Evolutionary conservation across 352 stramenopile species (phyloP).

Genomic region (Pythium folliculosum): DNA sequence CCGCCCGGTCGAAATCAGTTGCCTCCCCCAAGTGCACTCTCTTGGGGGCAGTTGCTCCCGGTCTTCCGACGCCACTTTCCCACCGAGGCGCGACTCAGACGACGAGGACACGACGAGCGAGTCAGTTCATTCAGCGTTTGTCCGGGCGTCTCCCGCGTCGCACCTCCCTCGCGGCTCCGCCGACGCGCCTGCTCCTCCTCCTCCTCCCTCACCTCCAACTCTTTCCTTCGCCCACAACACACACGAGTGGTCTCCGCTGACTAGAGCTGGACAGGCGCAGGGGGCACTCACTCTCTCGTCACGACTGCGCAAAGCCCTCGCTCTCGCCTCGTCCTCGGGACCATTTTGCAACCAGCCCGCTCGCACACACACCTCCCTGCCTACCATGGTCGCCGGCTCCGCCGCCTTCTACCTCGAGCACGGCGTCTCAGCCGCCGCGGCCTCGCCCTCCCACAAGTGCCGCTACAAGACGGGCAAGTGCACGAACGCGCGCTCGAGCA

Average conservation of each 20-base stretch:
- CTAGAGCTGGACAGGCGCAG: slow-evolving; percentile 4
- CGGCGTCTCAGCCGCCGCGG: not conserved
- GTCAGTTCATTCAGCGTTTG: slow-evolving; percentile 22
- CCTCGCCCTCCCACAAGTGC: slow-evolving; percentile 39
- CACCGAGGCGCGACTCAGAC: slow-evolving; percentile 30
- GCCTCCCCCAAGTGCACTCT: slow-evolving; percentile 1
- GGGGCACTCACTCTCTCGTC: not conserved
- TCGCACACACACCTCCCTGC: not conserved
- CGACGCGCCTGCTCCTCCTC: not conserved
- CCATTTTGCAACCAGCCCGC: slow-evolving; percentile 9
- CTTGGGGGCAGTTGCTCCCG: not conserved
- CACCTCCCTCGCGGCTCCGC: slow-evolving; percentile 5
- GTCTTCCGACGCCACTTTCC: slow-evolving; percentile 16
- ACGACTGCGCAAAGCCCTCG: not conserved
- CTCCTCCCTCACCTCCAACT: not conserved
- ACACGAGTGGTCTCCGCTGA: slow-evolving; percentile 7
- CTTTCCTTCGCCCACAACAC: not conserved
- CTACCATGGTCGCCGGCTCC: slow-evolving; percentile 20
- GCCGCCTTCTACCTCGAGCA: slow-evolving; percentile 19
- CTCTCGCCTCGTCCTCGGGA: not conserved
- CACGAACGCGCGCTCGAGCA: slow-evolving; percentile 76
- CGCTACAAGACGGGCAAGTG: slow-evolving; percentile 90
- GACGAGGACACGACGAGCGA: slow-evolving; percentile 19
- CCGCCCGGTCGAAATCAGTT: not conserved
- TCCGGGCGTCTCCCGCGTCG: slow-evolving; percentile 8